These are phyloP conservation scores for Ophiorrhiza pumila DNA, from an alignment of 257 asterid species.

Conservation along the genomic window DNA sequence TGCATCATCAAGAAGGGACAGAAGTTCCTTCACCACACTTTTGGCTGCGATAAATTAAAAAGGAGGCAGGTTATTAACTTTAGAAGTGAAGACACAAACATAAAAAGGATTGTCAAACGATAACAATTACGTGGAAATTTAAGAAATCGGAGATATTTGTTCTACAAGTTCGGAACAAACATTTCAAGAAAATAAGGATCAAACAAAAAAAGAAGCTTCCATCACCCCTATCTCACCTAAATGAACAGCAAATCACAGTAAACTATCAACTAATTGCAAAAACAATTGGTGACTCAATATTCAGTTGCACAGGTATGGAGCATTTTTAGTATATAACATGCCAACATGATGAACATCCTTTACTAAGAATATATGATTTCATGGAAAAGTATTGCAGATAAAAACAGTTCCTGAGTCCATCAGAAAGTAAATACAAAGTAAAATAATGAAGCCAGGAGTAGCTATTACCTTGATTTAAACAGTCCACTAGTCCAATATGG, in stretches of 20 bases:
- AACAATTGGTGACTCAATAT: not conserved
- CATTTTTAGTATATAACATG: no score
- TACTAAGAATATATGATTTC: not conserved
- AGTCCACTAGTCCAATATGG: slow-evolving; percentile 60
- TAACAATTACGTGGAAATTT: not conserved
- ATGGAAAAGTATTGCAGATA: no score
- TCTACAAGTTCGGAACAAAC: not conserved
- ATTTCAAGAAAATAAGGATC: not conserved
- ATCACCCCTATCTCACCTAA: not conserved
- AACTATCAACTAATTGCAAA: not conserved
- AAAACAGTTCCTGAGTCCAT: not conserved
- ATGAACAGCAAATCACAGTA: not conserved
- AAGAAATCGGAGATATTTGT: not conserved
- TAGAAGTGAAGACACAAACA: not conserved
- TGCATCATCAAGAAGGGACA: slow-evolving; percentile 48
- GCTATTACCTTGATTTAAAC: slow-evolving; percentile 45
- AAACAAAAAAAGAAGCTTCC: no score
- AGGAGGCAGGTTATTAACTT: not conserved
- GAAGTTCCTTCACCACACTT: slow-evolving; percentile 50
- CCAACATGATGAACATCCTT: not conserved
- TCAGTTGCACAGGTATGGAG: no score
- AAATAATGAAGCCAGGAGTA: not conserved
- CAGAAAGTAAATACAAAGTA: not conserved
- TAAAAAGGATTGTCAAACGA: not conserved
- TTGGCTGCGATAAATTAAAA: slow-evolving; percentile 24